Evolutionary conservation across 371 early-diverging fungal species (phyloP), one percentile per base, ranked within the genome.

Genomic region (Mortierella sp.): DNA sequence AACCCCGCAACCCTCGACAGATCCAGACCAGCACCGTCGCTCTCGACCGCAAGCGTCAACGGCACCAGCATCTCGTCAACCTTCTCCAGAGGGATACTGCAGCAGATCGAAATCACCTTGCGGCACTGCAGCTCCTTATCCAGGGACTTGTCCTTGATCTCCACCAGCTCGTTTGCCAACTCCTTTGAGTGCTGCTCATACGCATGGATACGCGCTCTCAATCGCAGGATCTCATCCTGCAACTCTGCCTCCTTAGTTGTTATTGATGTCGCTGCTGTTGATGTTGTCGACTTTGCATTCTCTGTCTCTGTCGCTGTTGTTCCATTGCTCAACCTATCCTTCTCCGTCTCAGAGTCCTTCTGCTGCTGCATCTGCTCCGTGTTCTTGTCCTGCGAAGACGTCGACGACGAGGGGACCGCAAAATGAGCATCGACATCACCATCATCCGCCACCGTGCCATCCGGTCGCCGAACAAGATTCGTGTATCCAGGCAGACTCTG

Each of bases 61-160:
- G 92, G 91, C 14, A 88, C 90, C 19, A 96, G 86, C 68, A 94
- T 73, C 41, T 87, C 89, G 58, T 93, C 94, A 10, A 96, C 93
- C 50, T 91, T 86, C 14, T 93, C 93, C 43, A 93, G 70, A 9
- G 91, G 88, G 1, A 95, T 85, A 45, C 87, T 88, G 77, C 94
- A 95, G 68, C 95, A 94, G 24, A 92, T 90, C 10, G 94, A 91
- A 79, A 96, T 94, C 50, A 96, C 88, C n/a, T 89, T 88, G 79
- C 91, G 91, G 83, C 93, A 95, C 44, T 91, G 90, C 70, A 89
- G 72, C 74, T 95, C 95, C 37, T 90, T 89, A 39, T 90, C 90
- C 37, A 81, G 71, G 9, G 88, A 85, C 14, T 85, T 85, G 22
- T 74, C 70, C 55, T 85, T 78, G 26, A 88, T 47, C 16, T 76